These are phyloP conservation scores for Trametes coccinea DNA, from an alignment of 768 basidiomycete genomes.

Conservation along the genomic window DNA sequence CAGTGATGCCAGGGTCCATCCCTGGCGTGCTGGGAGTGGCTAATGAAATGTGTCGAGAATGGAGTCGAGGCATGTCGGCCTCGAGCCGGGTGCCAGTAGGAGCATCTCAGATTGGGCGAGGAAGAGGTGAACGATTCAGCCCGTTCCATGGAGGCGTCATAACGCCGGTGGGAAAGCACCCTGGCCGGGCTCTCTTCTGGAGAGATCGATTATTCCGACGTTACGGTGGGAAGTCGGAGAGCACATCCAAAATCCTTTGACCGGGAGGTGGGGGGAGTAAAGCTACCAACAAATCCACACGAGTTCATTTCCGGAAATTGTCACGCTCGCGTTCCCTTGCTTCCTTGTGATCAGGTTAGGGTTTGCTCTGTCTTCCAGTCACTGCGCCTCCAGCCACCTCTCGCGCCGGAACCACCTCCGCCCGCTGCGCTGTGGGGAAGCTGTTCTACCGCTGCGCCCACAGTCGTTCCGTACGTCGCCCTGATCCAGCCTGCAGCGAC, in stretches of 20 bases:
- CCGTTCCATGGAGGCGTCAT: constrained; percentile 1
- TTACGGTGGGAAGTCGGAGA: neutral
- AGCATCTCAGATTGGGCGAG: constrained; percentile 5
- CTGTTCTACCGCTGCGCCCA: too few species aligned
- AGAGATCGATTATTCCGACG: constrained; percentile 3
- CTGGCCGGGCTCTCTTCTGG: neutral
- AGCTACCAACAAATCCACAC: too few species aligned
- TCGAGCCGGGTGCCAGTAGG: constrained; percentile 1
- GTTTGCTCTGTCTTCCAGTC: neutral
- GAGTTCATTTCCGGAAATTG: neutral
- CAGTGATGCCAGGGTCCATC: neutral
- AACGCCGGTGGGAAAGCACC: neutral
- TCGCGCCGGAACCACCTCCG: too few species aligned
- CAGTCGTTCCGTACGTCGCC: too few species aligned
- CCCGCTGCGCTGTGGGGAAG: too few species aligned
- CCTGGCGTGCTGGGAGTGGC: neutral
- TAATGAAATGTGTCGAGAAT: constrained; percentile 2
- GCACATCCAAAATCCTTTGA: neutral
- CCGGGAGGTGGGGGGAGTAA: neutral
- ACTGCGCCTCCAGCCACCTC: neutral
- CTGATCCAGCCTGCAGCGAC: too few species aligned
- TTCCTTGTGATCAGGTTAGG: neutral
- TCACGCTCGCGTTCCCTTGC: neutral
- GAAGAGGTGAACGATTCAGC: neutral
- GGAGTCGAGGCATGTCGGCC: constrained; percentile 6